These are phyloP conservation scores for Kalanchoe fedtschenkoi DNA, from an alignment of 164 flowering plant species.

Conservation along the genomic window DNA sequence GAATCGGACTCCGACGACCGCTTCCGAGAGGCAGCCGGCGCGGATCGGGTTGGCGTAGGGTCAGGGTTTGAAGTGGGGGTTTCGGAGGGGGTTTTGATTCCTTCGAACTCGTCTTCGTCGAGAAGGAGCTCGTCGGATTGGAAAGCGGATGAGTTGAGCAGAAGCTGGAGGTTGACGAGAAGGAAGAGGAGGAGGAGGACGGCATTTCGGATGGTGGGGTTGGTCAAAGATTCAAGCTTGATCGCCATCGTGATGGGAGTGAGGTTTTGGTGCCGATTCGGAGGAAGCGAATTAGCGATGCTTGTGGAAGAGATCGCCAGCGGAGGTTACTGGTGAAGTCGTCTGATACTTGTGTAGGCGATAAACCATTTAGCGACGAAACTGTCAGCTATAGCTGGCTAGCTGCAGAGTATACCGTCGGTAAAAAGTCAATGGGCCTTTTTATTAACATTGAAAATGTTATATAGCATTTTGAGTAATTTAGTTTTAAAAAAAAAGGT, in stretches of 20 bases:
- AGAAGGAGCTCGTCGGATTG: constrained; percentile 81
- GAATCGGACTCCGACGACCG: constrained; percentile 40
- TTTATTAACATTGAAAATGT: too few relatives aligned
- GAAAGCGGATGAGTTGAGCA: constrained; percentile 26
- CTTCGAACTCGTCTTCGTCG: constrained; percentile 82
- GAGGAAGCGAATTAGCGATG: background rate
- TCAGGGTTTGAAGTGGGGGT: constrained; percentile 5
- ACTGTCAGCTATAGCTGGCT: too few relatives aligned
- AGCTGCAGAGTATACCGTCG: too few relatives aligned
- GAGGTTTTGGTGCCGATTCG: too few relatives aligned
- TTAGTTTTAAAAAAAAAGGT: too few relatives aligned
- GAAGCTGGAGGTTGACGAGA: constrained; percentile 11
- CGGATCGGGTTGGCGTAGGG: constrained; percentile 13
- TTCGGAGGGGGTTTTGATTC: constrained; percentile 15
- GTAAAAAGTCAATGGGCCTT: too few relatives aligned
- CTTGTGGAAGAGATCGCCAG: background rate
- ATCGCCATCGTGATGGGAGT: background rate
- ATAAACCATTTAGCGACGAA: background rate
- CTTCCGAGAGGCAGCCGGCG: constrained; percentile 18
- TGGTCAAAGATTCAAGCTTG: background rate
- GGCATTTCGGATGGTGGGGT: background rate
- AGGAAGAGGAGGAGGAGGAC: constrained; percentile 9
- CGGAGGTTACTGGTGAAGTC: background rate
- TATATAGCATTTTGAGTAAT: too few relatives aligned
- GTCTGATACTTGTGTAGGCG: background rate